Conservation (phyloP, 768 basidiomycete genomes). For the Mycena epipterygia region DNA sequence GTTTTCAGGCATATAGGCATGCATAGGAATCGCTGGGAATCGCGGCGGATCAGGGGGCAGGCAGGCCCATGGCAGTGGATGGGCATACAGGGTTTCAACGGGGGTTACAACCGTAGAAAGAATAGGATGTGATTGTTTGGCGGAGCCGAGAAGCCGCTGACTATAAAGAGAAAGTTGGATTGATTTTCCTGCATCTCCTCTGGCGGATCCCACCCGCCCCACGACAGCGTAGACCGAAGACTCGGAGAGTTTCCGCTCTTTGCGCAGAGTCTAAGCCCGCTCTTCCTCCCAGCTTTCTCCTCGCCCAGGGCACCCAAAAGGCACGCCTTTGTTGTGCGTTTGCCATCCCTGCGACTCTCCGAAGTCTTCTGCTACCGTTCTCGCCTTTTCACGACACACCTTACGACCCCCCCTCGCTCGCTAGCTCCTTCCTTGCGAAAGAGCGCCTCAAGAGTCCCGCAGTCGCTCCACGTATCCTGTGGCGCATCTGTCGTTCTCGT, state of each 20-base stretch:
- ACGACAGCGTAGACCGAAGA: slow-evolving; percentile 61
- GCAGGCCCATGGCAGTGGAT: too few species aligned
- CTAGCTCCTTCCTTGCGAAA: slow-evolving; percentile 45
- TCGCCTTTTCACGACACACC: slow-evolving; percentile 71
- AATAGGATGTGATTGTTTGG: not conserved
- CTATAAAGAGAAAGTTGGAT: too few species aligned
- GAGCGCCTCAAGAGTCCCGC: slow-evolving; percentile 54
- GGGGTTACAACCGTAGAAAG: slow-evolving; percentile 44
- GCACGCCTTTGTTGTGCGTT: slow-evolving; percentile 96
- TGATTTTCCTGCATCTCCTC: slow-evolving; percentile 62
- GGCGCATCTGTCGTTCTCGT: slow-evolving; percentile 56
- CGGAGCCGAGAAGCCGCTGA: too few species aligned
- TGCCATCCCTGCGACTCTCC: slow-evolving; percentile 60
- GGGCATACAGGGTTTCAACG: too few species aligned
- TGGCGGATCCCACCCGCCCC: slow-evolving; percentile 46
- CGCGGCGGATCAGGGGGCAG: too few species aligned
- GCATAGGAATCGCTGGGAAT: too few species aligned
- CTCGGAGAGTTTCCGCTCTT: slow-evolving; percentile 47
- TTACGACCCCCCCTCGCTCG: slow-evolving; percentile 71
- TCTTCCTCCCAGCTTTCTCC: slow-evolving; percentile 43
- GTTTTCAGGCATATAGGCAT: too few species aligned
- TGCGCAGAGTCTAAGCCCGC: slow-evolving; percentile 18
- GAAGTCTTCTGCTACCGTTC: slow-evolving; percentile 46
- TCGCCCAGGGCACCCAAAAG: slow-evolving; percentile 69
- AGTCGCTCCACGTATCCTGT: slow-evolving; percentile 56